Evolutionary conservation across 169 alveolate species (phyloP), one percentile per base, ranked within the genome.

Genomic region (Babesia caballi): DNA sequence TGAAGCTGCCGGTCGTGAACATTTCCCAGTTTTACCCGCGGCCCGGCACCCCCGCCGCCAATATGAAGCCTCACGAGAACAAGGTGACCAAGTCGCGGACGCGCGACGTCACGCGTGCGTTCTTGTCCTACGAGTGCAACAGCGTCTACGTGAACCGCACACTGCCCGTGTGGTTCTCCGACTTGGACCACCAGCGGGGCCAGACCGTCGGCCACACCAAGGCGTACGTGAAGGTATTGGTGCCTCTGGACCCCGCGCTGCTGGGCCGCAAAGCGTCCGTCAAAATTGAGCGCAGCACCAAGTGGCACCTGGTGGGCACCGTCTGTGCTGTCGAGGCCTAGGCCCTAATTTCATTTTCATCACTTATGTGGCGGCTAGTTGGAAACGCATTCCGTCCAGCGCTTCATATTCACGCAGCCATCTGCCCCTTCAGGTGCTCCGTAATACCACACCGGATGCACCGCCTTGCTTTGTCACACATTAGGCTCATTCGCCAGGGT

Each of bases 11-110:
- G 2, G 96, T 96, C n/a, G 82, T 96, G n/a, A 95, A 98, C 85
- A 98, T 97, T 66, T 93, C 98, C 19, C 97, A 98, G 91, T 98
- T 96, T 81, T 98, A 96, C 73, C 98, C 99, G 27, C 83, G 99
- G 38, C 66, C 83, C n/a, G 91, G 90, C n/a, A 85, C 91, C 9
- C 68, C 67, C 44, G 88, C 88, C 44, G 56, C 59, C 49, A 70
- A 78, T 52, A 90, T 90, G 94, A 92, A 91, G 47, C 86, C 87
- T 30, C 91, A 91, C 27, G 91, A 91, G 51, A 91, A 94, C 15
- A 86, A 93, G 72, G 94, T 94, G 63, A 95, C 93, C 32, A 96
- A 96, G 66, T 72, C 78, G 53, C 83, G 99, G 59, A 90, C 96
- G 44, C 89, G 90, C 33, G 94, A 89, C 21, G 82, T 96, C 5